These are phyloP conservation scores for Daldinia childiae DNA, from an alignment of 495 filamentous ascomycete species.

Conservation along the genomic window DNA sequence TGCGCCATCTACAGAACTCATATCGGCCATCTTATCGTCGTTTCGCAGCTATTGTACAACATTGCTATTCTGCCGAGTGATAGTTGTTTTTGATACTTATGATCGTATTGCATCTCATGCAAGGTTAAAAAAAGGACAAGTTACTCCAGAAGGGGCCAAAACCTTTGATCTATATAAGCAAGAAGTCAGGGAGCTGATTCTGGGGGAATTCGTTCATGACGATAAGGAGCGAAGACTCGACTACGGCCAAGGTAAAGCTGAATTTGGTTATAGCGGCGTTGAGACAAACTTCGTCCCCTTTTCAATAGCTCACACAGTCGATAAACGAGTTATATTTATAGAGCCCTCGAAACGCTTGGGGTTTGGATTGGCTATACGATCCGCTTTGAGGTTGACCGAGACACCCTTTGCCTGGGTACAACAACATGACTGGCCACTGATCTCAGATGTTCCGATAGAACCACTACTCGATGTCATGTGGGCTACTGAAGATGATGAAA, in stretches of 20 bases:
- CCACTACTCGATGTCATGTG: constrained; percentile 54
- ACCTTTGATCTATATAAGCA: constrained; percentile 52
- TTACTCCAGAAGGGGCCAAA: constrained; percentile 52
- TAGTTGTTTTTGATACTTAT: constrained; percentile 58
- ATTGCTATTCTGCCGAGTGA: constrained; percentile 49
- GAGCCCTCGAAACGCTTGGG: constrained; percentile 55
- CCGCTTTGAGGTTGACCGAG: constrained; percentile 50
- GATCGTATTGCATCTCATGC: constrained; percentile 50
- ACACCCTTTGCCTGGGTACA: constrained; percentile 62
- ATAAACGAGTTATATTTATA: constrained; percentile 52
- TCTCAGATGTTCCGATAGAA: constrained; percentile 50
- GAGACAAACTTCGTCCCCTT: constrained; percentile 50
- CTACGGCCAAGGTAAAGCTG: constrained; percentile 45
- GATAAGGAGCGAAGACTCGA: constrained; percentile 12
- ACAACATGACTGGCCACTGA: constrained; percentile 60
- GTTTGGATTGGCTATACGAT: constrained; percentile 57
- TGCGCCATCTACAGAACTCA: constrained; percentile 56
- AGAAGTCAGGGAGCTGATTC: constrained; percentile 52
- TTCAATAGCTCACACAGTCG: constrained; percentile 45
- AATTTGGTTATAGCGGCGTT: constrained; percentile 50
- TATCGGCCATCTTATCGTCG: constrained; percentile 50
- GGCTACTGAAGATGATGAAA: constrained; percentile 30
- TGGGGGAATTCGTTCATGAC: constrained; percentile 42
- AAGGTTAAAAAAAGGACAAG: constrained; percentile 57
- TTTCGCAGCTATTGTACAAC: constrained; percentile 51